A percentile compares a stretch with the other conserved stretches of the same genome.
These are phyloP conservation scores for Boechera retrofracta DNA, from an alignment of 345 rosid genomes.

Conservation along the genomic window DNA sequence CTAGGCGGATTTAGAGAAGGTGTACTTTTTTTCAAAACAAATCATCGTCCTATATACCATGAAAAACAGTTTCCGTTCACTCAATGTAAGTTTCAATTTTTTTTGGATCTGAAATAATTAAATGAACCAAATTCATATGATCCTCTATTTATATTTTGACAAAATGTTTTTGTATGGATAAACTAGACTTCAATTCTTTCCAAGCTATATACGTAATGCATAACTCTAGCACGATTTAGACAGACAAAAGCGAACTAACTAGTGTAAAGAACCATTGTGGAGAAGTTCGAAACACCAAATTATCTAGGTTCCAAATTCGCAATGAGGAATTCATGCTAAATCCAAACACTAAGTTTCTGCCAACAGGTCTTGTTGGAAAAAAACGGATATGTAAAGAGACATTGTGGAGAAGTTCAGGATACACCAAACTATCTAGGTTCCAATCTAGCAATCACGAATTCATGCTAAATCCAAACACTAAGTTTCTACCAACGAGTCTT, in stretches of 20 bases:
- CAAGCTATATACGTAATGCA: conserved; percentile 1
- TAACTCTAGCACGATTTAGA: neutral
- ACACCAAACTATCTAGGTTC: conserved; percentile 10
- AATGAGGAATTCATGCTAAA: conserved; percentile 8
- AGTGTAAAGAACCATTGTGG: neutral
- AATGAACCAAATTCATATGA: neutral
- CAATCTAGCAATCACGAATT: conserved; percentile 2
- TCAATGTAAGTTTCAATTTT: neutral
- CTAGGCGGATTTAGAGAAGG: neutral
- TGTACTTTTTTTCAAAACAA: neutral
- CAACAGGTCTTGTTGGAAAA: conserved; percentile 11
- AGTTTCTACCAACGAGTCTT: conserved; percentile 13
- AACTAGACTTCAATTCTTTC: neutral
- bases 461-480: conserved; percentile 15
- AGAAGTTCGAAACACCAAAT: conserved; percentile 4
- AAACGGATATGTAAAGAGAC: conserved; percentile 35
- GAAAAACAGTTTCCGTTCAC: conserved; percentile 11
- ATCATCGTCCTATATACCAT: neutral
- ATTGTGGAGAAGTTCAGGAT: neutral
- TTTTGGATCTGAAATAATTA: neutral
- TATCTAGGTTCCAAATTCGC: conserved; percentile 11
- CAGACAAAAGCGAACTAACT: neutral
- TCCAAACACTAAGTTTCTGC: conserved; percentile 22
- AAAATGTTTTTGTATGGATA: neutral
- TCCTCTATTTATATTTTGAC: neutral